A percentile compares a stretch with the other conserved stretches of the same genome.
Conservation (phyloP, 2,329 filamentous ascomycete species). For the Apiospora rasikravindrae region DNA sequence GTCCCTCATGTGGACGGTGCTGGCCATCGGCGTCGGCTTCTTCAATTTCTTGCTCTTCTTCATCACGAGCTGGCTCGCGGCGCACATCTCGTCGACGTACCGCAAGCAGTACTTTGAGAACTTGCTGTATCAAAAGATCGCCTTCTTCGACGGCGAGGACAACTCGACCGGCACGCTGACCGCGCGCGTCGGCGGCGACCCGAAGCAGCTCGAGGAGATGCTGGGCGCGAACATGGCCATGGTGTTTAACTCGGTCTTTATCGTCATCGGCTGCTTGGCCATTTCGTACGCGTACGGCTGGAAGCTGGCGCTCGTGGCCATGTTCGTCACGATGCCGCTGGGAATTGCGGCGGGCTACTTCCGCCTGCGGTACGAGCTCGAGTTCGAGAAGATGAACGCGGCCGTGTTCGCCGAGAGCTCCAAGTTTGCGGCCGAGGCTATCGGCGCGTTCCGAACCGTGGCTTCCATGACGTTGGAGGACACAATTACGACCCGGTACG, state of each 20-base stretch:
- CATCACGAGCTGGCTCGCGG: constrained; percentile 52
- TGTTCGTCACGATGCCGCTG: constrained; percentile 64
- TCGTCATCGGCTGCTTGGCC: constrained; percentile 65
- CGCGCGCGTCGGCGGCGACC: constrained; percentile 59
- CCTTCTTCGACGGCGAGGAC: constrained; percentile 65
- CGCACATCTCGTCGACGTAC: constrained; percentile 57
- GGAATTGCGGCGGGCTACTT: constrained; percentile 54
- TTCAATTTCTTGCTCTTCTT: constrained; percentile 58
- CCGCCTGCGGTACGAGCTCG: constrained; percentile 63
- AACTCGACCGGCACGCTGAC: constrained; percentile 66
- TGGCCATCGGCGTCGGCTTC: constrained; percentile 58
- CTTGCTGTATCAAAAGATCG: constrained; percentile 63
- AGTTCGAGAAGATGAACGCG: constrained; percentile 72
- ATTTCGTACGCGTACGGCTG: constrained; percentile 77
- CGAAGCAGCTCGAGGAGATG: constrained; percentile 65
- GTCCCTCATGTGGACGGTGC: constrained; percentile 68
- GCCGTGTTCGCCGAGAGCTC: constrained; percentile 74
- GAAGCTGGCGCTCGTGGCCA: constrained; percentile 74
- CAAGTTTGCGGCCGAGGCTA: constrained; percentile 76
- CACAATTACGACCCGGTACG: constrained; percentile 66
- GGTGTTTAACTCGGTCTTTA: constrained; percentile 53
- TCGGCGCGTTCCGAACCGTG: constrained; percentile 76
- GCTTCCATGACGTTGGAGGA: constrained; percentile 72
- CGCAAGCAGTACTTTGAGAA: constrained; percentile 65
- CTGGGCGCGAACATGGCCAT: constrained; percentile 66